Evolutionary conservation across 2,329 filamentous ascomycete genomes (phyloP).

Genomic region (Fusarium citri): DNA sequence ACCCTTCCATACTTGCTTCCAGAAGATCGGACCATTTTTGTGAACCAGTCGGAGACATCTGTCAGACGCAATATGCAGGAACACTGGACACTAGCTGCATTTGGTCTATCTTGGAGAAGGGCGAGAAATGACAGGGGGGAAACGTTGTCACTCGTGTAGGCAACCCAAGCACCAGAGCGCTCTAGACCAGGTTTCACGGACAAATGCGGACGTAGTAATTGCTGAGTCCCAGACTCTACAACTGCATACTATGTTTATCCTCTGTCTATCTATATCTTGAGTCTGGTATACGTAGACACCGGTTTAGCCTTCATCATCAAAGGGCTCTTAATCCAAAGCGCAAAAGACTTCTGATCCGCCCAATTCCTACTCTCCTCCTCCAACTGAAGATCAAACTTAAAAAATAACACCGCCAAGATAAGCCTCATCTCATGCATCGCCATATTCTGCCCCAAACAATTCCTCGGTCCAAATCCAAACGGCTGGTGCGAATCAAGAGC

Average conservation of each 20-base stretch:
- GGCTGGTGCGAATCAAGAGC: constrained; percentile 17
- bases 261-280: not conserved
- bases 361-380: not conserved
- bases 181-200: fast-evolving
- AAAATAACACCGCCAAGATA: not conserved
- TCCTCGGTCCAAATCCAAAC: not conserved
- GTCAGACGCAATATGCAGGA: not conserved
- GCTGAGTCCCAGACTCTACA: not conserved
- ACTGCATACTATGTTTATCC: not conserved
- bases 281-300: not conserved
- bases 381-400: constrained; percentile 14
- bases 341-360: constrained; percentile 17
- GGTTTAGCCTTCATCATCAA: constrained; percentile 8
- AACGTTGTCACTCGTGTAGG: not conserved
- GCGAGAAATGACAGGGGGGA: fast-evolving
- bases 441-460: constrained; percentile 17
- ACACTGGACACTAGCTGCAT: not conserved
- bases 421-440: constrained; percentile 30
- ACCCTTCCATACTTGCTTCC: fast-evolving
- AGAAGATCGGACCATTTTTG: not conserved
- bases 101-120: fast-evolving
- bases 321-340: constrained; percentile 11
- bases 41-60: not conserved
- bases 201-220: fast-evolving
- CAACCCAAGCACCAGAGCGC: no score